Percentiles rank a stretch among this genome's conserved stretches.
These are phyloP conservation scores for Curvularia lunata DNA, from an alignment of 2,329 filamentous ascomycete species.

Conservation along the genomic window DNA sequence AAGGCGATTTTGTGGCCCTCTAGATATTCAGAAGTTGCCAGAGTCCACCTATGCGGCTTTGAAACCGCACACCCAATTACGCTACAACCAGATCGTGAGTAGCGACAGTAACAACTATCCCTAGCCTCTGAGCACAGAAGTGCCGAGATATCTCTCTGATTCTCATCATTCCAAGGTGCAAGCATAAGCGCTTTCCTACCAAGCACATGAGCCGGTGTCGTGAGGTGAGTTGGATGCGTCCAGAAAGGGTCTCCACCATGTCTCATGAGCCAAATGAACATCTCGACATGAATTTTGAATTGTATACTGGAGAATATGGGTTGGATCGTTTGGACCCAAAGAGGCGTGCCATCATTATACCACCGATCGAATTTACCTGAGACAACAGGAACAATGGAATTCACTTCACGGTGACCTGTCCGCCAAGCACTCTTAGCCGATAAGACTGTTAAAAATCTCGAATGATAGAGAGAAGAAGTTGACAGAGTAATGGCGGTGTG, in stretches of 20 bases:
- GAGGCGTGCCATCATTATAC: neutral
- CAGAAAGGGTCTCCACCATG: conserved; percentile 1
- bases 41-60: neutral
- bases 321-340: neutral
- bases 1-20: neutral
- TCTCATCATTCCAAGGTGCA: neutral
- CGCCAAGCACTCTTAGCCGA: neutral
- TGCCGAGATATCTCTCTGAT: neutral
- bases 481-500: too few species aligned
- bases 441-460: neutral
- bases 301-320: rapidly evolving
- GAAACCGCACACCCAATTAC: neutral
- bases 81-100: neutral
- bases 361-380: neutral
- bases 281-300: too few species aligned
- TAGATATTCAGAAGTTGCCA: too few species aligned
- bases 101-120: neutral
- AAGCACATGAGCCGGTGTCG: neutral
- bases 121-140: neutral
- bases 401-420: neutral
- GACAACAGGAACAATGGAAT: neutral
- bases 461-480: neutral
- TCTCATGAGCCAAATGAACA: neutral
- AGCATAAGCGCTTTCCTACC: neutral
- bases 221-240: neutral